phyloP scores from a whole-genome alignment of 371 early-diverging fungal genomes.

The Zychaea mexicana region DNA sequence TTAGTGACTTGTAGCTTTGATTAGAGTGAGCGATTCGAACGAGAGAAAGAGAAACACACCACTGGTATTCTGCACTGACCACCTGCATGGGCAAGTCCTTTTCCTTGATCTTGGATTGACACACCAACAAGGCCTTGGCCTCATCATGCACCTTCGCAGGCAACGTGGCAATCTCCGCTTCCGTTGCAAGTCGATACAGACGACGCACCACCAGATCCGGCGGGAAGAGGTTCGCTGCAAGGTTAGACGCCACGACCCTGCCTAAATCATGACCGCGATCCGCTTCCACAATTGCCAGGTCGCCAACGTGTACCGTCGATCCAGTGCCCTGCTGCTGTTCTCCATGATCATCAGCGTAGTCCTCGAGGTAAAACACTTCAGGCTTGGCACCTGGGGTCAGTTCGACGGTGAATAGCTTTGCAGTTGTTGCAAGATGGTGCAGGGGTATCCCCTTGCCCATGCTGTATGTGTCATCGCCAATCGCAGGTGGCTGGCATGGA shows the following conservation, averaged over 20 bases:
- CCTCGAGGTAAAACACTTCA: slow-evolving; percentile 1
- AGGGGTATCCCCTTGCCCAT: slow-evolving; percentile 61
- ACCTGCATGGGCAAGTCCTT: slow-evolving; percentile 92
- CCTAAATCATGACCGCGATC: slow-evolving; percentile 97
- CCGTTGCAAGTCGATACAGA: slow-evolving; percentile 73
- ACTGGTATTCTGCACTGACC: slow-evolving; percentile 97
- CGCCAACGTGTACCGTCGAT: slow-evolving; percentile 61
- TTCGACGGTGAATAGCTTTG: slow-evolving; percentile 80
- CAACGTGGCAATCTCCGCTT: slow-evolving; percentile 74
- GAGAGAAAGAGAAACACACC: slow-evolving; percentile 45
- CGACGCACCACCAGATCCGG: slow-evolving; percentile 82
- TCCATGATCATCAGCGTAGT: too few relatives aligned
- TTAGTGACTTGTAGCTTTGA: background rate
- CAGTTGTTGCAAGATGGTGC: slow-evolving; percentile 49
- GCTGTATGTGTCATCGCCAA: slow-evolving; percentile 5
- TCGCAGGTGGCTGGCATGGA: background rate
- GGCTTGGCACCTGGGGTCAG: background rate
- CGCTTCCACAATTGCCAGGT: slow-evolving; percentile 93
- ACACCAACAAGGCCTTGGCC: slow-evolving; percentile 82
- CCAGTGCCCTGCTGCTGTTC: background rate
- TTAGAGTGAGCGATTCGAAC: background rate
- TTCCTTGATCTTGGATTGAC: slow-evolving; percentile 87
- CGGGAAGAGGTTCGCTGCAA: slow-evolving; percentile 49
- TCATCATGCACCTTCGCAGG: slow-evolving; percentile 86
- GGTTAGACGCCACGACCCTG: slow-evolving; percentile 63